Conservation (phyloP, 2,329 filamentous ascomycete genomes). For the Xylaria hypoxylon region DNA sequence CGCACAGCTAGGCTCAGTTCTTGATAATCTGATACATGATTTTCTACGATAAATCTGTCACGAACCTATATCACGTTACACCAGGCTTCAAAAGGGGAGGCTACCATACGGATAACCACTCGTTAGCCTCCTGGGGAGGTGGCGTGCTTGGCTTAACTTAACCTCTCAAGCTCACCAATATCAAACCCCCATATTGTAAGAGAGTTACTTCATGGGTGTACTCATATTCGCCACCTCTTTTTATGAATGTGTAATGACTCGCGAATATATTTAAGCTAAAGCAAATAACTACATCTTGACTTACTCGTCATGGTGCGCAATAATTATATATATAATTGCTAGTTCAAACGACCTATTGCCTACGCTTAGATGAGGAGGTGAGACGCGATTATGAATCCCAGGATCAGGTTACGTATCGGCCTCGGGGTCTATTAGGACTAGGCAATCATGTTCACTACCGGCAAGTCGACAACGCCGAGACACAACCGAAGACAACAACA, state of each 20-base stretch:
- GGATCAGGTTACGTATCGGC: not conserved
- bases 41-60: not conserved
- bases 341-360: too few relatives aligned
- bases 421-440: not conserved
- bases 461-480: not conserved
- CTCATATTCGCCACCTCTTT: too few relatives aligned
- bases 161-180: too few relatives aligned
- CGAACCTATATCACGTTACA: not conserved
- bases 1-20: not conserved
- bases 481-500: not conserved
- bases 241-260: too few relatives aligned
- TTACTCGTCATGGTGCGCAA: not conserved
- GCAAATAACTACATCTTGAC: not conserved
- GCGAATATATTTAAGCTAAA: not conserved
- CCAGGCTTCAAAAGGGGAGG: not conserved
- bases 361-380: not conserved
- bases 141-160: not conserved
- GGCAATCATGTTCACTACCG: not conserved
- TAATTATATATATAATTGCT: too few relatives aligned
- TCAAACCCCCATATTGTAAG: too few relatives aligned
- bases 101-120: too few relatives aligned
- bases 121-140: too few relatives aligned
- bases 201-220: too few relatives aligned
- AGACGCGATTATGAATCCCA: not conserved
- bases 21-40: not conserved